A percentile compares a stretch with the other conserved stretches of the same genome.
phyloP scores from a whole-genome alignment of 2,329 filamentous ascomycete genomes.

The Massarina eburnea region DNA sequence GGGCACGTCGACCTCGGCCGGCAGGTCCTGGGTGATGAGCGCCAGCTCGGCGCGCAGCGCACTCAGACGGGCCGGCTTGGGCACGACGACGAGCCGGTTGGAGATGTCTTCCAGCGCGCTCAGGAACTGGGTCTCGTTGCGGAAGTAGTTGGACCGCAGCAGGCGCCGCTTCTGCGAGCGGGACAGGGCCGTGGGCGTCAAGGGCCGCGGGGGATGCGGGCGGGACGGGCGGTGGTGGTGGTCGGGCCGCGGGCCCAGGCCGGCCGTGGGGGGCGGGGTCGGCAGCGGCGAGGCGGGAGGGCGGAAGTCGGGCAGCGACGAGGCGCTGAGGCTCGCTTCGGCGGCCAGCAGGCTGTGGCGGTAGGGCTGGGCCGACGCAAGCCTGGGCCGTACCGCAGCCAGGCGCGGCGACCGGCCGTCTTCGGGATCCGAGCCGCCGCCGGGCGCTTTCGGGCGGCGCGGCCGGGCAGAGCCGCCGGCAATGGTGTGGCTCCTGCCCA shows the following conservation, averaged over 20 bases:
- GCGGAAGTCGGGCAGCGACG: slow-evolving; percentile 65
- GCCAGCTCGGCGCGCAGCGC: slow-evolving; percentile 79
- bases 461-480: slow-evolving; percentile 48
- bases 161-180: slow-evolving; percentile 69
- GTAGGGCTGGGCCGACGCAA: slow-evolving; percentile 33
- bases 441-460: slow-evolving; percentile 45
- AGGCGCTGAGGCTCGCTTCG: slow-evolving; percentile 67
- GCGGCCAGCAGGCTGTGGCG: slow-evolving; percentile 56
- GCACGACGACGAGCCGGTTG: slow-evolving; percentile 78
- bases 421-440: slow-evolving; percentile 42
- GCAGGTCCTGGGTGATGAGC: slow-evolving; percentile 77
- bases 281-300: slow-evolving; percentile 51
- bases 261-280: slow-evolving; percentile 45
- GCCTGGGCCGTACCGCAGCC: slow-evolving; percentile 34
- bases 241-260: slow-evolving; percentile 37
- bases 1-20: slow-evolving; percentile 81
- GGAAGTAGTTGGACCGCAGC: slow-evolving; percentile 79
- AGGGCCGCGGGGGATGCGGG: slow-evolving; percentile 58
- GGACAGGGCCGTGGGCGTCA: slow-evolving; percentile 65
- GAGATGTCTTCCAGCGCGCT: slow-evolving; percentile 82
- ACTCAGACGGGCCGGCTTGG: slow-evolving; percentile 78
- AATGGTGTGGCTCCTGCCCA: slow-evolving; percentile 71
- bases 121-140: slow-evolving; percentile 77
- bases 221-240: slow-evolving; percentile 52
- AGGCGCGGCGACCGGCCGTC: slow-evolving; percentile 41